Conservation (phyloP, 176 grass and related monocot genomes). For the Triticum turgidum region DNA sequence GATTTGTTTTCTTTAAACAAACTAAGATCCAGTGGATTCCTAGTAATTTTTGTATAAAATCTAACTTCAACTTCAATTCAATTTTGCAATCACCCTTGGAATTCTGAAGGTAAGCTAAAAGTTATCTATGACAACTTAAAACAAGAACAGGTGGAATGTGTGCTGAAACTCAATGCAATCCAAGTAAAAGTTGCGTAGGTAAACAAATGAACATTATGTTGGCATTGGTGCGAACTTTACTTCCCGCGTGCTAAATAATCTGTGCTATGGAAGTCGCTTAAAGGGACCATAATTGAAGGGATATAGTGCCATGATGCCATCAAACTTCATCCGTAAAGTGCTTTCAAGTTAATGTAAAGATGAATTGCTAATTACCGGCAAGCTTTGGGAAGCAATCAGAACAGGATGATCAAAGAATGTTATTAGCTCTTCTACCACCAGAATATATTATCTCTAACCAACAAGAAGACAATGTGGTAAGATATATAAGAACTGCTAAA, state of each 20-base stretch:
- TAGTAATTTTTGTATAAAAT: not conserved
- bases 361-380: not conserved
- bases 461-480: not conserved
- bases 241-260: not conserved
- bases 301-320: not conserved
- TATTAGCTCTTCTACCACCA: not conserved
- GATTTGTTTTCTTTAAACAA: not conserved
- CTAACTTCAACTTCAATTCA: not conserved
- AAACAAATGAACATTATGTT: not conserved
- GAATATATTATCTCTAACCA: not conserved
- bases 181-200: not conserved
- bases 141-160: not conserved
- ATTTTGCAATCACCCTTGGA: not conserved
- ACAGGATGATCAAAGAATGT: not conserved
- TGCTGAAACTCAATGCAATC: not conserved
- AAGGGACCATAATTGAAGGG: not conserved
- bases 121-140: not conserved
- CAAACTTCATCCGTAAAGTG: not conserved
- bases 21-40: not conserved
- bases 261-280: not conserved
- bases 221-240: not conserved
- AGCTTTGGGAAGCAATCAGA: not conserved
- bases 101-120: not conserved
- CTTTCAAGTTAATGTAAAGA: not conserved
- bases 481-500: not conserved